Evolutionary conservation across 2,329 filamentous ascomycete species (phyloP), one percentile per base, ranked within the genome.

Genomic region (Colletotrichum endophyticum): DNA sequence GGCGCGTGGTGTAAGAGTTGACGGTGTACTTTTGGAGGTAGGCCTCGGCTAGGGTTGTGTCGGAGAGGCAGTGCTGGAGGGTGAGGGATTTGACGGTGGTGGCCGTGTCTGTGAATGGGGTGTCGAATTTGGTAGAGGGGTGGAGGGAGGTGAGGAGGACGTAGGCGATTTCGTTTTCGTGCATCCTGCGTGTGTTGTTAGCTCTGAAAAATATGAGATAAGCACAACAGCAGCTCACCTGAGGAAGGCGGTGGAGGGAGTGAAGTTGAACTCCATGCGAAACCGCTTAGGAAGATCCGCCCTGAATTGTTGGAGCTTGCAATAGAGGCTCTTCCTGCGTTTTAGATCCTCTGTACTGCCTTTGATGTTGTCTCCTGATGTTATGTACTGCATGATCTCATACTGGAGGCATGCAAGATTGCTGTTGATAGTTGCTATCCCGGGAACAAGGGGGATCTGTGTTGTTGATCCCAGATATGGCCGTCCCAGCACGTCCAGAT

Each of bases 141-240:
- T 66, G 32, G 6, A 76, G 71, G 8, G 74, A 59, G 27, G 73
- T 66, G 1, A 76, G 71, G 9, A 76, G 57, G 5, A 59, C 8
- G 53, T 76, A 76, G 28, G 74, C 74, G 4, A 76, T 36, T n/a
- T 76, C 74, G 28, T 76, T 76, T 5, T 76, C 74, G 15, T 76
- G 71, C 70, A 76, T 76, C 59, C 74, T 76, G 13, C 2, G 7
- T 36, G 34, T 1, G 22, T 25, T 22, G 22, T 64, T 1, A 64
- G 62, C 16, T 5, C 0, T 39, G 34, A 8, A 22, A 2, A 5
- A 0, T 13, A 19, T 59, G 56, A 53, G 56, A 53, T 9, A 15
- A 4, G 11, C 3, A 32, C n/a, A 5, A 8, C 2, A 12, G 2
- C 49, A 2, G 22, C 57, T 59, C 16, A 70, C 74, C 74, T 73